Evolutionary conservation across 768 basidiomycete species (phyloP), one percentile per base, ranked within the genome.

Genomic region (Collybia nuda): DNA sequence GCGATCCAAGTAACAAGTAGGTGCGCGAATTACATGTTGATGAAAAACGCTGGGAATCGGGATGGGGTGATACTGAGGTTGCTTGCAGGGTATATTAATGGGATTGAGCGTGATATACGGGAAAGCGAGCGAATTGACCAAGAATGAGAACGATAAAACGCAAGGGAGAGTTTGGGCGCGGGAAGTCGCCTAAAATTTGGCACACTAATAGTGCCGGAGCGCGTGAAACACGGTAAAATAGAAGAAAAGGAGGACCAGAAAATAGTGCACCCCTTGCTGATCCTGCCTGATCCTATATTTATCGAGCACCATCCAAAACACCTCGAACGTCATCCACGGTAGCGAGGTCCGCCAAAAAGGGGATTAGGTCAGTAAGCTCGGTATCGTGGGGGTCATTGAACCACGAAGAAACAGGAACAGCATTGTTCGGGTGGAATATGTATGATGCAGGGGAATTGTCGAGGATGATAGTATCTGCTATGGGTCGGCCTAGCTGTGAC

Each of bases 371-470:
- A 36, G 92, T 97, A 56, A 99, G 79, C 67, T 98, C 96, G 41
- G 95, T 96, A 65, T 98, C 96, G 62, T 98, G 96, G 8, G 95
- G 95, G 70, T 94, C 94, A 68, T 98, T 98, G 76, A 99, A 99
- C 97, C 97, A 99, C 50, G 92, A 94, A 38, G 96, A 98, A 53
- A 99, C 95, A 11, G 97, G 97, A 4, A 98, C 96, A 35, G 97
- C 97, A 66, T 98, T 98, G 74, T 97, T 95, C 14, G 94, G 94
- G 65, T 99, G 96, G 80, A 99, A 99, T 53, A 98, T 96, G 70
- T 98, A 99, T 11, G 93, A 97, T 11, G 97, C 97, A 14, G 97
- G 97, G 22, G 96, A 98, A 68, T 98, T 99, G 73, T 98, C 97
- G 60, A 99, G 82, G 71, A 99, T 99, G 64, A 98, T 98, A 53